Evolutionary conservation across 352 stramenopile genomes (phyloP).

Genomic region (Nothophytophthora sp.): DNA sequence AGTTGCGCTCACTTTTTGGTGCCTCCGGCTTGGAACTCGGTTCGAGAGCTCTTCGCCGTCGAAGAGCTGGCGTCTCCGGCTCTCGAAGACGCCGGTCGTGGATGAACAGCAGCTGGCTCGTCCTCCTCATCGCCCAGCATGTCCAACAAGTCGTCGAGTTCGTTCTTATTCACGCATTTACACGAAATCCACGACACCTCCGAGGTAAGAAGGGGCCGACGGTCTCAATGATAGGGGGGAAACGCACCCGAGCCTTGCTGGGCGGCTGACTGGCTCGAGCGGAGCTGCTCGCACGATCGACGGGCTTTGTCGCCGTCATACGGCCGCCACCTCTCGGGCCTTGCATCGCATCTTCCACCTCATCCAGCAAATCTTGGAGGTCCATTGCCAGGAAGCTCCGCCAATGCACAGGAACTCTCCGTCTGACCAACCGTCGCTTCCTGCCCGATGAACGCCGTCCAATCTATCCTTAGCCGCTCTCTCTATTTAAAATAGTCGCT

Average conservation of each 20-base stretch:
- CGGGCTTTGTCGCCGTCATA: slow-evolving; percentile 9
- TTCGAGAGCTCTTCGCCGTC: slow-evolving; percentile 11
- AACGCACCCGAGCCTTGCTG: slow-evolving; percentile 18
- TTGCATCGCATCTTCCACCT: slow-evolving; percentile 70
- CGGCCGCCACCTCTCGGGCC: slow-evolving; percentile 19
- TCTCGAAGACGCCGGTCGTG: slow-evolving; percentile 19
- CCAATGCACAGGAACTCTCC: neutral
- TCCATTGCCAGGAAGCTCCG: slow-evolving; percentile 37
- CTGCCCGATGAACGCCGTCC: neutral
- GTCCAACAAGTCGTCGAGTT: slow-evolving; percentile 77
- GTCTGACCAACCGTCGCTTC: slow-evolving; percentile 8
- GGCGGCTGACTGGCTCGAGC: slow-evolving; percentile 9
- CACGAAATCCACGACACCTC: neutral
- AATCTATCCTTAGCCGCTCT: slow-evolving; percentile 21
- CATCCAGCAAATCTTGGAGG: slow-evolving; percentile 70
- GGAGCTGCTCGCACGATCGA: neutral
- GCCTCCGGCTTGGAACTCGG: slow-evolving; percentile 37
- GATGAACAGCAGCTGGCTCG: slow-evolving; percentile 29
- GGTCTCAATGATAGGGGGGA: no score
- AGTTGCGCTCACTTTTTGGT: slow-evolving; percentile 65
- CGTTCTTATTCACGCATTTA: slow-evolving; percentile 26
- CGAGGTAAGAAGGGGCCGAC: no score
- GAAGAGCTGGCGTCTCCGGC: slow-evolving; percentile 15
- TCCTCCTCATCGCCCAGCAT: slow-evolving; percentile 57
- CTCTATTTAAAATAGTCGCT: neutral